Conservation (phyloP, 306 rosid species). For the Quercus parvula region DNA sequence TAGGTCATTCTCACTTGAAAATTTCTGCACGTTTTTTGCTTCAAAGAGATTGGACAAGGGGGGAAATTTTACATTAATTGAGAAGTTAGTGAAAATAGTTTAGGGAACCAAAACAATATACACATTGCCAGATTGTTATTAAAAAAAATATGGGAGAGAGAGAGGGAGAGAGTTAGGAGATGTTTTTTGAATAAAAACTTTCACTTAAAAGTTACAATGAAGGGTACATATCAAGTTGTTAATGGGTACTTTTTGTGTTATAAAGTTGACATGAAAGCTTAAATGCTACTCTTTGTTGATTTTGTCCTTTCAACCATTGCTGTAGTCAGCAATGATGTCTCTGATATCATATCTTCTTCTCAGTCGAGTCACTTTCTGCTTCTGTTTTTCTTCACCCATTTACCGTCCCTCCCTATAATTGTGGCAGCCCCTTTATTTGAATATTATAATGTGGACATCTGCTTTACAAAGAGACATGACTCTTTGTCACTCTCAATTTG, state of each 20-base stretch:
- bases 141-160: neutral
- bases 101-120: neutral
- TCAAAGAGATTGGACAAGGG: neutral
- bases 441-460: neutral
- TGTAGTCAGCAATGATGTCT: constrained; percentile 15
- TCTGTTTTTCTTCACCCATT: neutral
- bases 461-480: neutral
- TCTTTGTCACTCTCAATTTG: neutral
- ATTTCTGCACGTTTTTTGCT: neutral
- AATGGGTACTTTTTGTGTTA: neutral
- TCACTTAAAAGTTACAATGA: neutral
- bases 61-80: too few species aligned
- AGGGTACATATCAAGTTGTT: neutral
- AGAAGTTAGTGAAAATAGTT: too few species aligned
- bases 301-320: neutral
- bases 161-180: neutral
- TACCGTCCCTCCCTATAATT: neutral
- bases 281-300: neutral
- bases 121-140: neutral
- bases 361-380: neutral
- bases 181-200: neutral
- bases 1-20: neutral
- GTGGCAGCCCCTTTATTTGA: neutral
- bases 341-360: neutral
- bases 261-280: constrained; percentile 15